Percentiles rank a stretch among this genome's conserved stretches.
These are phyloP conservation scores for Alternaria tenuissima DNA, from an alignment of 2,329 filamentous ascomycete species.

Conservation along the genomic window DNA sequence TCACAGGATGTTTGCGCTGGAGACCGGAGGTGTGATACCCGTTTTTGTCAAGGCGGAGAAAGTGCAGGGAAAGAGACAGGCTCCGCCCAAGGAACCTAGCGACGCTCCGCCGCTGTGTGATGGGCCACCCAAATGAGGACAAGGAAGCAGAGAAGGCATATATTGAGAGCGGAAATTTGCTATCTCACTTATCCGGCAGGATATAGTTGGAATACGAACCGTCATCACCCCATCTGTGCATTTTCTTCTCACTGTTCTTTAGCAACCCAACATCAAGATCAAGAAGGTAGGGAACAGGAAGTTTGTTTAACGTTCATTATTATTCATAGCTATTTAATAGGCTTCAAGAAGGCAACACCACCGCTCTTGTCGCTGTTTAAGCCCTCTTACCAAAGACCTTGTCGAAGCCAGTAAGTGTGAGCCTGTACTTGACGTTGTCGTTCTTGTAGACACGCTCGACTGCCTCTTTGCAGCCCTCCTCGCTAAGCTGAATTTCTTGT, in stretches of 20 bases:
- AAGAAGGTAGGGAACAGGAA: background rate
- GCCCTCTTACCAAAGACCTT: conserved; percentile 67
- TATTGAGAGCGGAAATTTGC: background rate
- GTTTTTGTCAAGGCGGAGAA: conserved; percentile 69
- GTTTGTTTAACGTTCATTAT: background rate
- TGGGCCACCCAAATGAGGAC: conserved; percentile 20
- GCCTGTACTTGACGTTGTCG: conserved; percentile 76
- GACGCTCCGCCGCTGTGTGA: conserved; percentile 42
- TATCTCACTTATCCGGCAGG: background rate
- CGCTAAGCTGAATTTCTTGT: conserved; percentile 75
- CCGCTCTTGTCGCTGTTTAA: conserved; percentile 21
- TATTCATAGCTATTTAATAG: conserved; percentile 2
- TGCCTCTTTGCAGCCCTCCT: conserved; percentile 73
- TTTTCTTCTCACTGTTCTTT: background rate
- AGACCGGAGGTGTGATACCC: conserved; percentile 73
- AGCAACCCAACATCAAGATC: background rate
- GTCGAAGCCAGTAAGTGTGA: conserved; percentile 73
- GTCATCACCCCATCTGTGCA: background rate
- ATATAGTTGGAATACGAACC: background rate
- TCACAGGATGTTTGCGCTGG: conserved; percentile 67
- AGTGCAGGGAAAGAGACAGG: conserved; percentile 41
- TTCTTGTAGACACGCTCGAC: conserved; percentile 71
- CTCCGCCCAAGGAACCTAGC: conserved; percentile 43
- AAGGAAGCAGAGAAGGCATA: background rate
- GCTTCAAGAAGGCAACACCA: background rate